Base-by-base conservation (phyloP, 2,329 filamentous ascomycete species). In the Fusarium solani-melongenae region DNA sequence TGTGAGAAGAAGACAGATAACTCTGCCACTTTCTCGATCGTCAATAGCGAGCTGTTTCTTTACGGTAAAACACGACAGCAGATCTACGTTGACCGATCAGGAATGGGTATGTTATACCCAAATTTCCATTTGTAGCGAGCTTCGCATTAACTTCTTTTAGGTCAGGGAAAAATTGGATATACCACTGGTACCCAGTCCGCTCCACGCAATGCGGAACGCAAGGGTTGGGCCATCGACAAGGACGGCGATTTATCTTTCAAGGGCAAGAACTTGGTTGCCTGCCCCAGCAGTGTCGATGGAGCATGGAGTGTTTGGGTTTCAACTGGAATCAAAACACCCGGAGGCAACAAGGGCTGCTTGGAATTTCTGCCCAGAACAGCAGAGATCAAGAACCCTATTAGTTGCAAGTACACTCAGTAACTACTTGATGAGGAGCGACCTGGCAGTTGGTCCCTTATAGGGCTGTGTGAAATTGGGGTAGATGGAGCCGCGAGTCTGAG, bases 201-300 rank as follows among this genome's bases (percentile, higher is more conserved):
- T 1, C 82, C 84, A 31, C 75, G 73, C 49, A 84, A 87, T 78
- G 78, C 71, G 31, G 86, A 90, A 82, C 81, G 81, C 57, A 82
- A 81, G 44, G 83, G 83, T 65, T 91, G 86, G 82, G 68, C 79
- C 20, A 66, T 89, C 62, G 83, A 86, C 73, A 75, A 77, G 36
- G 68, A 75, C 69, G 81, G 80, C 71, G 77, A 87, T 76, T 82
- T 91, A 41, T 80, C 78, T 56, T 87, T 90, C 71, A 79, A 81
- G 41, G 84, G 83, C 55, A 71, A 81, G n/a, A 31, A 22, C 27
- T 12, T 53, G 24, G 12, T 31, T 31, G 49, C 49, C 7, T 53
- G 49, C n/a, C 67, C 83, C 90, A 77, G 75, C 87, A 67, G 88
- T 88, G 24, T 91, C 17, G 60, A 84, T 10, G 83, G 82, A 27